Base-by-base conservation (phyloP, 75 land plant genomes). In the Chamaecyparis obtusa region DNA sequence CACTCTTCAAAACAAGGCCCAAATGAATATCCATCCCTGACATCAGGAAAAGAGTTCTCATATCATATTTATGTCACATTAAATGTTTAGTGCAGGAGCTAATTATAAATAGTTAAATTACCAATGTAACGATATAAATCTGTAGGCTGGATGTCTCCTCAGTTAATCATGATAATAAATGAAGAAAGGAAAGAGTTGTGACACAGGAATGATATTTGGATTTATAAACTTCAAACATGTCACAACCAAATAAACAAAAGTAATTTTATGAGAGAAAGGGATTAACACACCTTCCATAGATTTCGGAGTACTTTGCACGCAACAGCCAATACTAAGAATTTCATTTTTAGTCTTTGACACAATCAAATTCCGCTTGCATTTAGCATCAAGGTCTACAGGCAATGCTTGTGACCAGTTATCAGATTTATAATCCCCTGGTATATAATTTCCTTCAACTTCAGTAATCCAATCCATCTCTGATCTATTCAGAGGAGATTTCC, bases 11-110 rank as follows among this genome's bases (percentile, higher is more conserved):
- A 35, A 98, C 88, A 55, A 88, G 24, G 44, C 83, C 74, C 87
- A 97, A 69, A 84, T 93, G 94, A 74, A 89, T 88, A 35, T 89
- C 90, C 37, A 92, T 85, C 74, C 89, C 95, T 92, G 87, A n/a
- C 36, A 86, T 75, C 35, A n/a, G 39, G 8, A n/a, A 84, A 89
- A 87, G 35, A 87, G 16, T 35, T n/a, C 11, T 9, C 8, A 33
- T 35, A 48, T 84, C 6, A 57, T 19, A 32, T 55, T 57, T 32
- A 51, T 33, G 8, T 16, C 48, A n/a, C 37, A 83, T 24, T 44
- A 83, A 39, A 82, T 36, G 24, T 32, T 67, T 33, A 84, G 39
- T 33, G 17, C 27, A 80, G 44, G 48, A 41, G 30, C 24, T 80
- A 8, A 80, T 80, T 44, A 80, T 80, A 9, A 79, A 41, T 19